Percentiles rank a stretch among this genome's conserved stretches.
phyloP scores from a whole-genome alignment of 345 rosid genomes.

The Lepidium aucheri region DNA sequence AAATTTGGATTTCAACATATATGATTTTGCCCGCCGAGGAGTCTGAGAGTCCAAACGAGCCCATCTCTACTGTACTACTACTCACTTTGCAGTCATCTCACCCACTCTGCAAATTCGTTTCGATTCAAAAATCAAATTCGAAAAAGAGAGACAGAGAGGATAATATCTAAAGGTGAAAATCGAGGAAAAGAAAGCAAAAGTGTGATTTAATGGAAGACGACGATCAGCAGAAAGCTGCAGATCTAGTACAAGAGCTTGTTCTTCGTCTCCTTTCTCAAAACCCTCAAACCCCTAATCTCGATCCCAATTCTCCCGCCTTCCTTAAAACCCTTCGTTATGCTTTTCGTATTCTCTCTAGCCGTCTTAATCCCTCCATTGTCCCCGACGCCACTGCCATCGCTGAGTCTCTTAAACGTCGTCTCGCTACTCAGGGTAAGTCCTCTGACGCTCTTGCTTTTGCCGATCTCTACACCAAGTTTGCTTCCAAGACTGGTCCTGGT shows the following conservation, averaged over 20 bases:
- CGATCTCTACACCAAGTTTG: constrained; percentile 74
- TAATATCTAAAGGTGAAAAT: not conserved
- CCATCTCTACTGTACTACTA: too few species aligned
- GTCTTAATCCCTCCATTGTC: constrained; percentile 63
- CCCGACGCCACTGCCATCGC: constrained; percentile 79
- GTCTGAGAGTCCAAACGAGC: too few species aligned
- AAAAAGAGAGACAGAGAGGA: not conserved
- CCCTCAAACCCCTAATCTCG: constrained; percentile 37
- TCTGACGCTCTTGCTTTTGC: constrained; percentile 79
- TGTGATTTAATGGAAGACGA: constrained; percentile 67
- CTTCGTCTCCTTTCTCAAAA: constrained; percentile 62
- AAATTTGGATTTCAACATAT: too few species aligned
- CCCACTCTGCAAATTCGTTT: constrained; percentile 11
- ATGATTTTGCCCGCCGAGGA: too few species aligned
- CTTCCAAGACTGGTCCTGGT: constrained; percentile 80
- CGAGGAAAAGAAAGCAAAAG: not conserved
- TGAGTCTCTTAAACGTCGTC: constrained; percentile 90
- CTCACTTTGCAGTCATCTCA: too few species aligned
- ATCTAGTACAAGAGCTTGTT: constrained; percentile 83
- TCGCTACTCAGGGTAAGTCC: constrained; percentile 84
- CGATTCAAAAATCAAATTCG: constrained; percentile 17
- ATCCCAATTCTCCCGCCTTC: constrained; percentile 43
- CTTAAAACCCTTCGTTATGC: constrained; percentile 67
- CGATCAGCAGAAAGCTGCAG: constrained; percentile 62
- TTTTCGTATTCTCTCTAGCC: constrained; percentile 79